Evolutionary conservation across 208 protist species (phyloP).

Genomic region (Acanthamoeba culbertsoni): DNA sequence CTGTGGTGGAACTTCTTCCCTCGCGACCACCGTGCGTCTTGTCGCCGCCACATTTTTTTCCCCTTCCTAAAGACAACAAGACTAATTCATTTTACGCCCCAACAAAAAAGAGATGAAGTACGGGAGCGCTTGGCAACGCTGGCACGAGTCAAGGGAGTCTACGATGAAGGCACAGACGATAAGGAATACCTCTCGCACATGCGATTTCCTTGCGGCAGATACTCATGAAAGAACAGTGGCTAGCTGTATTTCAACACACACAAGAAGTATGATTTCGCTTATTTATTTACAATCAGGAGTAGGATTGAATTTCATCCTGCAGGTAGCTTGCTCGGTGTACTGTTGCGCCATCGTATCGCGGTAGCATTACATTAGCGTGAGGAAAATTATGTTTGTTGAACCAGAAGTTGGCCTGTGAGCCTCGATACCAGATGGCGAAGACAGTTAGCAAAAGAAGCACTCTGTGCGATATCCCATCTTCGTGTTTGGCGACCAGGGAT

Average conservation of each 20-base stretch:
- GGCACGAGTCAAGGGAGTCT: not conserved
- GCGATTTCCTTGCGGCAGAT: not conserved
- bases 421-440: not conserved
- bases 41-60: not conserved
- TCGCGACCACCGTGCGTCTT: not conserved
- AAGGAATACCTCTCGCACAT: not conserved
- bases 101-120: not conserved
- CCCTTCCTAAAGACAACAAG: not conserved
- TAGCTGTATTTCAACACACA: too few relatives aligned
- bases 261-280: too few relatives aligned
- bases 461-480: not conserved
- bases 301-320: too few relatives aligned
- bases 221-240: too few relatives aligned
- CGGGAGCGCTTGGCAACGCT: not conserved
- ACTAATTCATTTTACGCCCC: not conserved
- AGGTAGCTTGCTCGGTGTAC: too few relatives aligned
- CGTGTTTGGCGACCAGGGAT: not conserved
- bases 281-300: too few relatives aligned
- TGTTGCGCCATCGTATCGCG: not conserved
- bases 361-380: not conserved
- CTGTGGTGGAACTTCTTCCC: not conserved
- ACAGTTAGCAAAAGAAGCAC: not conserved
- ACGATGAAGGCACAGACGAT: not conserved
- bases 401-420: not conserved
- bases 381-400: conserved; percentile 20